Conservation (phyloP, 257 asterid genomes). For the Plantago ovata region DNA sequence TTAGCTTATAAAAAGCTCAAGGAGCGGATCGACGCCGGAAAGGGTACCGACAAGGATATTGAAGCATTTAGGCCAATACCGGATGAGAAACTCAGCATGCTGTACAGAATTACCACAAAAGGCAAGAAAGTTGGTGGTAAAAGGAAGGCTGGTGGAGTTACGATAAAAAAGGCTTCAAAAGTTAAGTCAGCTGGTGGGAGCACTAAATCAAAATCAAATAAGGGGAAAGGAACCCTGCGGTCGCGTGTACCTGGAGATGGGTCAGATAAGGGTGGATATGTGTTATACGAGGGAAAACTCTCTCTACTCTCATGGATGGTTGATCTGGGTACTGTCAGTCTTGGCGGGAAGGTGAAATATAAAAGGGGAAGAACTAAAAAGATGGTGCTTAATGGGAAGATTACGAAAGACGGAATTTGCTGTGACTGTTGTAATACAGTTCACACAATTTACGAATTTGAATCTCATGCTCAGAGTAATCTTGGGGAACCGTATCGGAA, state of each 20-base stretch:
- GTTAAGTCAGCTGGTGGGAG: constrained; percentile 28
- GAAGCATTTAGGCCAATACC: constrained; percentile 64
- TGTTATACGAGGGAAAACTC: constrained; percentile 53
- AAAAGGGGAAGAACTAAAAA: constrained; percentile 37
- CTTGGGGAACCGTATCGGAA: constrained; percentile 45
- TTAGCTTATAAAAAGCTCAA: constrained; percentile 70
- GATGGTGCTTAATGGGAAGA: constrained; percentile 51
- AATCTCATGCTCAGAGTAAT: constrained; percentile 62
- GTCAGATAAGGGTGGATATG: constrained; percentile 40
- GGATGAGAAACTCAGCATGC: constrained; percentile 52
- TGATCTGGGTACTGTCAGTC: constrained; percentile 62
- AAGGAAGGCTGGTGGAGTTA: constrained; percentile 26
- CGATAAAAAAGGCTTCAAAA: constrained; percentile 29
- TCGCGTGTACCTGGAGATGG: constrained; percentile 68
- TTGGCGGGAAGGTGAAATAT: constrained; percentile 51
- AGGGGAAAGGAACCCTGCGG: constrained; percentile 42
- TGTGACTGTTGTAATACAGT: constrained; percentile 70
- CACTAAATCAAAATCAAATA: constrained; percentile 25
- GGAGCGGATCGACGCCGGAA: constrained; percentile 59
- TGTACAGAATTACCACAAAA: constrained; percentile 45
- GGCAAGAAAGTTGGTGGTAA: constrained; percentile 39
- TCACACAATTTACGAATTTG: constrained; percentile 48
- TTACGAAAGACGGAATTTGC: constrained; percentile 66
- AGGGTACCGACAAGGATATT: constrained; percentile 43
- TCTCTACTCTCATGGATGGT: constrained; percentile 86